Percentiles rank a stretch among this genome's conserved stretches.
These are phyloP conservation scores for Globisporangium apiculatum DNA, from an alignment of 352 stramenopile species.

Conservation along the genomic window DNA sequence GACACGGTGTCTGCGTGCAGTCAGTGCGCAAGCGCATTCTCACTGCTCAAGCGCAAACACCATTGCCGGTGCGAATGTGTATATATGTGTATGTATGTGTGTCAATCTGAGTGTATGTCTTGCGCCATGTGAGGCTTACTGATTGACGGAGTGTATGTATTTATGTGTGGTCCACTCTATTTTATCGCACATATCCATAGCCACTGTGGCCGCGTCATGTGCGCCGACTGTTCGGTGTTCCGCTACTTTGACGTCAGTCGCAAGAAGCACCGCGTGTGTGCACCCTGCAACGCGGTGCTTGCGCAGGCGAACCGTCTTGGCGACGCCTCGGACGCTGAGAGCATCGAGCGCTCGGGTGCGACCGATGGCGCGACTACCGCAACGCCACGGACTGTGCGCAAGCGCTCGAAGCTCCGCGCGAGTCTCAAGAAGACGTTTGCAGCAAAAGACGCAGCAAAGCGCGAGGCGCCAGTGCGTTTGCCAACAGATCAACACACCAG, in stretches of 20 bases:
- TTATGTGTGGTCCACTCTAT: background rate
- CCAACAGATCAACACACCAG: background rate
- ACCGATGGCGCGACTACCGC: background rate
- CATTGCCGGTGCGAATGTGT: conserved; percentile 44
- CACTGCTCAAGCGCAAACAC: conserved; percentile 63
- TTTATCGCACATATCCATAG: conserved; percentile 10
- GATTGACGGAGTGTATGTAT: background rate
- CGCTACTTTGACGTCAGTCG: conserved; percentile 49
- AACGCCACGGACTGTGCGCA: too few species aligned
- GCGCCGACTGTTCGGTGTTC: conserved; percentile 66
- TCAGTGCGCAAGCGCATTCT: conserved; percentile 54
- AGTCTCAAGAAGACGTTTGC: conserved; percentile 15
- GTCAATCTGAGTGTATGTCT: too few species aligned
- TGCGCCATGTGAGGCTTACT: background rate
- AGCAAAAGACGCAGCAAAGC: conserved; percentile 8
- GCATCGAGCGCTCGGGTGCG: conserved; percentile 2
- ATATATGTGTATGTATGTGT: background rate
- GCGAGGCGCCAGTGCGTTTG: background rate
- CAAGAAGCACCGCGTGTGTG: conserved; percentile 63
- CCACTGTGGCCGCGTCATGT: conserved; percentile 65
- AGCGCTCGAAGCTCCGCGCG: conserved; percentile 8
- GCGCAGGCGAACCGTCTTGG: conserved; percentile 9
- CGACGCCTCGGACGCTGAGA: conserved; percentile 1
- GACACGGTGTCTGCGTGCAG: conserved; percentile 30
- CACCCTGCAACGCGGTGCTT: conserved; percentile 26